phyloP scores from a whole-genome alignment of 1,284 basidiomycete genomes.

The Malassezia dermatis region DNA sequence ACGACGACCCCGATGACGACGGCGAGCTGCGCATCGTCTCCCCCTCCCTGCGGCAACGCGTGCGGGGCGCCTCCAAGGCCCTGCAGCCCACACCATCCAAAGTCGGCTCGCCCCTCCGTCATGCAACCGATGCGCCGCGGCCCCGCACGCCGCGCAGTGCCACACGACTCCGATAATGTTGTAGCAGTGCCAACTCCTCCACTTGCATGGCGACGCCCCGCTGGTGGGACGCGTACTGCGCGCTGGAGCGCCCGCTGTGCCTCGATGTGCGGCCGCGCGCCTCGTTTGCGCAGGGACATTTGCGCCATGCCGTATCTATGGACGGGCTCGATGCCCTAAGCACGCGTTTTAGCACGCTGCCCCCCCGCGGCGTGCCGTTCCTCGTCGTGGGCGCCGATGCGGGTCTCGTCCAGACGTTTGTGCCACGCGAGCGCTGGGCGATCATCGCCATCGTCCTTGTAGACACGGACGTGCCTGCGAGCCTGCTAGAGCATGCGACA shows the following conservation, averaged over 20 bases:
- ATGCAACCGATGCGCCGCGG: background rate
- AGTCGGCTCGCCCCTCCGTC: conserved; percentile 2
- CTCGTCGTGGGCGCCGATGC: conserved; percentile 6
- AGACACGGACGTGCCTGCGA: background rate
- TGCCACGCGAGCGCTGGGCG: conserved; percentile 12
- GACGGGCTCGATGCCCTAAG: background rate
- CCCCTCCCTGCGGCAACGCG: conserved; percentile 7
- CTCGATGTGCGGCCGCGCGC: conserved; percentile 9
- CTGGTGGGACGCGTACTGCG: background rate
- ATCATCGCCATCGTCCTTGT: conserved; percentile 4
- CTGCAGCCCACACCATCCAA: conserved; percentile 11
- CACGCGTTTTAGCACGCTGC: conserved; percentile 16
- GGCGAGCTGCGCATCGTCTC: conserved; percentile 13
- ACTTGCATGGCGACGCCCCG: background rate
- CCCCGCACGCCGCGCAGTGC: conserved; percentile 2
- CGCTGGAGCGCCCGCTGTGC: background rate
- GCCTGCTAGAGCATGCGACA: background rate
- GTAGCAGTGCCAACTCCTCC: background rate
- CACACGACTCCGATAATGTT: conserved; percentile 6
- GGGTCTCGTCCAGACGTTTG: background rate
- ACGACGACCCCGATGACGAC: conserved; percentile 12
- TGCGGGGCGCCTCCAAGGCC: conserved; percentile 3
- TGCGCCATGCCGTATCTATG: conserved; percentile 8
- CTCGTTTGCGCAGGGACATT: conserved; percentile 2
- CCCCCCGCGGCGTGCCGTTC: conserved; percentile 8